These are phyloP conservation scores for Flaveria floridana DNA, from an alignment of 140 eudicot species.

Conservation along the genomic window DNA sequence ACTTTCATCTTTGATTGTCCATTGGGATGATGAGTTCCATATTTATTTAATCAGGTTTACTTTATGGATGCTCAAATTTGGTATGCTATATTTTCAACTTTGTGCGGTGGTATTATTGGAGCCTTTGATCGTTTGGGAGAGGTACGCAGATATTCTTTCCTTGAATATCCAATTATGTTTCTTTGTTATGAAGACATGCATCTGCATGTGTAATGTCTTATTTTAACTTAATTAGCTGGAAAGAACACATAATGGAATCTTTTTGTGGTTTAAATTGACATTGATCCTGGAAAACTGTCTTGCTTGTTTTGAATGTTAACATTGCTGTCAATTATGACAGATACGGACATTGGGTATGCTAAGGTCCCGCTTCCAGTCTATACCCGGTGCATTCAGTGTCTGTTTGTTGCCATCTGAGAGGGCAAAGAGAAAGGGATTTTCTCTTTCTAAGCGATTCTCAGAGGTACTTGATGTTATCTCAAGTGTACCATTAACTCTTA, in stretches of 20 bases:
- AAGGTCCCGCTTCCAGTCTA: slow-evolving; percentile 88
- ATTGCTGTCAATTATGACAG: slow-evolving; percentile 43
- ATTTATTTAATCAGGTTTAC: slow-evolving; percentile 61
- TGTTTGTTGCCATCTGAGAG: slow-evolving; percentile 78
- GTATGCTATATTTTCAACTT: slow-evolving; percentile 89
- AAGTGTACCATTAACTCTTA: slow-evolving; percentile 22
- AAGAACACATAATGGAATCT: slow-evolving; percentile 12
- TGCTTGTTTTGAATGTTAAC: slow-evolving; percentile 25
- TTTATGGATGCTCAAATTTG: slow-evolving; percentile 97
- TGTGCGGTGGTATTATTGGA: slow-evolving; percentile 90
- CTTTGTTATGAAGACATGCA: slow-evolving; percentile 26
- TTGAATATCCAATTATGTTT: neutral
- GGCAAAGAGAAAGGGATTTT: slow-evolving; percentile 61
- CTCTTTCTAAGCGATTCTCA: slow-evolving; percentile 62
- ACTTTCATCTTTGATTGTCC: slow-evolving; percentile 14
- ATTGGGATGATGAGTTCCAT: slow-evolving; percentile 27
- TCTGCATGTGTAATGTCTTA: slow-evolving; percentile 20
- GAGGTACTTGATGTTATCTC: slow-evolving; percentile 49
- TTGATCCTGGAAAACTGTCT: slow-evolving; percentile 15
- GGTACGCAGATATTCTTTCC: slow-evolving; percentile 44
- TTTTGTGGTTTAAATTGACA: slow-evolving; percentile 12
- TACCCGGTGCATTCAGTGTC: slow-evolving; percentile 94
- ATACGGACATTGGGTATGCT: slow-evolving; percentile 92
- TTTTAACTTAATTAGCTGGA: slow-evolving; percentile 22
- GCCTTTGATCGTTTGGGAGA: slow-evolving; percentile 98